phyloP scores from a whole-genome alignment of 306 rosid genomes.

The Quercus alba region DNA sequence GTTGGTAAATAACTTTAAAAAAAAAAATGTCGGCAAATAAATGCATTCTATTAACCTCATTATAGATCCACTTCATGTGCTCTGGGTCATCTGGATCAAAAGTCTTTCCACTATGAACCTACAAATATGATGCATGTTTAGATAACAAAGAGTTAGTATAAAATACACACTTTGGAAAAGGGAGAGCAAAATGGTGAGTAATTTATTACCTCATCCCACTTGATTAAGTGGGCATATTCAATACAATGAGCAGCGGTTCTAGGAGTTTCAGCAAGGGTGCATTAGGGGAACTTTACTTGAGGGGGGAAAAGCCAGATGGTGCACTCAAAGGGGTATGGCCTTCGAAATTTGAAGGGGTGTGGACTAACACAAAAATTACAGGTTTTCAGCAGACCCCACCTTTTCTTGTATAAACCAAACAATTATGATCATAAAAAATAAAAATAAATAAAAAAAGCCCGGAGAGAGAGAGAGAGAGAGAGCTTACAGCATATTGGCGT shows the following conservation, averaged over 20 bases:
- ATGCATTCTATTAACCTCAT: constrained; percentile 49
- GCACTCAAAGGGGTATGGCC: constrained; percentile 56
- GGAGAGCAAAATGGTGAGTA: constrained; percentile 2
- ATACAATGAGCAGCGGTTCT: constrained; percentile 97
- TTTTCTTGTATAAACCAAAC: not conserved
- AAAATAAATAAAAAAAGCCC: not conserved
- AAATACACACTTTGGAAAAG: not conserved
- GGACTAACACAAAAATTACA: not conserved
- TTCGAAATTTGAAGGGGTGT: not conserved
- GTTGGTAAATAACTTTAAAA: too few species aligned
- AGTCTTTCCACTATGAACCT: constrained; percentile 71
- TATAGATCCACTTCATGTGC: constrained; percentile 93
- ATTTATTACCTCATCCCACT: constrained; percentile 81
- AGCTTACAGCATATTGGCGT: constrained; percentile 74
- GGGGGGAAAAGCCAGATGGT: constrained; percentile 99
- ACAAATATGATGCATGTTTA: constrained; percentile 7
- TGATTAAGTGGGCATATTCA: constrained; percentile 89
- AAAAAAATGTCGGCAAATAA: not conserved
- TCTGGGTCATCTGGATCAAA: constrained; percentile 88
- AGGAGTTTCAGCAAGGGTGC: constrained; percentile 98
- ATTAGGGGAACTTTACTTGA: constrained; percentile 94
- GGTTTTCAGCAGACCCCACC: not conserved
- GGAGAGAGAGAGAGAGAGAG: not conserved
- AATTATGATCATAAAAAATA: not conserved
- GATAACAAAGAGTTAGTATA: constrained; percentile 6